Conservation (phyloP, 2,329 filamentous ascomycete species). For the Pseudogymnoascus sp. region DNA sequence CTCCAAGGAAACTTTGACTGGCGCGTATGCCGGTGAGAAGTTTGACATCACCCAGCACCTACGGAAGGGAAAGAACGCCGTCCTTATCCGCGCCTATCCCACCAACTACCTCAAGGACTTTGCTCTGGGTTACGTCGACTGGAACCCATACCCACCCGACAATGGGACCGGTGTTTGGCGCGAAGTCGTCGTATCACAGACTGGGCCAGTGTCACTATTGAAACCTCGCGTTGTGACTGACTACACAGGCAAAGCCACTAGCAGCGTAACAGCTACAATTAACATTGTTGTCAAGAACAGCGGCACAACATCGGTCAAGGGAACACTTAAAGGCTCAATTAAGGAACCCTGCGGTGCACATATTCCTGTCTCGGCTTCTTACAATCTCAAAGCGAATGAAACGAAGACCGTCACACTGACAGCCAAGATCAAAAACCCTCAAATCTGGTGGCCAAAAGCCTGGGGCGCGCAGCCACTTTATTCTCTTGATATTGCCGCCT, state of each 20-base stretch:
- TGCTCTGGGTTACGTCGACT: conserved; percentile 52
- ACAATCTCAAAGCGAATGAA: conserved; percentile 33
- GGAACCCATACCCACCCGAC: conserved; percentile 54
- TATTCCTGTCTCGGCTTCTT: conserved; percentile 24
- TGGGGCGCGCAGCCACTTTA: conserved; percentile 53
- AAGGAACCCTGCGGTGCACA: conserved; percentile 13
- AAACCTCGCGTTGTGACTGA: conserved; percentile 10
- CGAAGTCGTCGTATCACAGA: conserved; percentile 46
- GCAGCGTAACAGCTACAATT: conserved; percentile 4
- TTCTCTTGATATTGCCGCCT: neutral
- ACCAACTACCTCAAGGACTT: conserved; percentile 53
- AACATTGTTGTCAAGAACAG: conserved; percentile 10
- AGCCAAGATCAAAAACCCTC: conserved; percentile 34
- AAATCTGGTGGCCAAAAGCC: conserved; percentile 53
- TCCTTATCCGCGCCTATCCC: conserved; percentile 47
- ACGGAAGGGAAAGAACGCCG: conserved; percentile 36
- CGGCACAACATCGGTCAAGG: conserved; percentile 21
- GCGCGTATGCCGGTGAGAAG: conserved; percentile 47
- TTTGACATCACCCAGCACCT: conserved; percentile 45
- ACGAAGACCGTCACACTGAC: conserved; percentile 33
- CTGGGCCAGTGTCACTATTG: conserved; percentile 39
- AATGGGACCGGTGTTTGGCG: conserved; percentile 58
- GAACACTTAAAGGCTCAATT: conserved; percentile 19
- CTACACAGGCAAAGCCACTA: neutral
- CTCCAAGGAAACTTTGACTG: conserved; percentile 40